These are phyloP conservation scores for Leptographium radiaticola DNA, from an alignment of 2,329 filamentous ascomycete genomes.

Conservation along the genomic window DNA sequence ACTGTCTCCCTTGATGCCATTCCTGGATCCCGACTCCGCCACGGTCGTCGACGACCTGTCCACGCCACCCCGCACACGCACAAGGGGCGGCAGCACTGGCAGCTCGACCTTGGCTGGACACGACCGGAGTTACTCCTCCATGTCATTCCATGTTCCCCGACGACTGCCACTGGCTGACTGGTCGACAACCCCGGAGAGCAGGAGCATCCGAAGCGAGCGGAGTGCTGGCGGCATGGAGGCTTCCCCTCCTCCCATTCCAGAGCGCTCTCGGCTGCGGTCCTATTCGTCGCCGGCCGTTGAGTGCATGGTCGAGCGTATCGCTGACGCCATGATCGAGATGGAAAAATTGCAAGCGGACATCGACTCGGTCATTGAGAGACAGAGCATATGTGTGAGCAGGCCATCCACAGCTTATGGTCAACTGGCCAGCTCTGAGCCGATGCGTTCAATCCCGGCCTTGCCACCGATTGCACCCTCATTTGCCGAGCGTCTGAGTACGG, in stretches of 20 bases:
- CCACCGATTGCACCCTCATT: conserved; percentile 46
- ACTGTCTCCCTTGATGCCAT: conserved; percentile 43
- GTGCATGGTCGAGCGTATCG: conserved; percentile 40
- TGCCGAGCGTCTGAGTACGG: conserved; percentile 38
- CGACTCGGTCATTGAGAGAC: conserved; percentile 45
- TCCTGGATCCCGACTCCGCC: conserved; percentile 27
- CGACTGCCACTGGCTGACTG: conserved; percentile 20
- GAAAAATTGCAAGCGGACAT: conserved; percentile 47
- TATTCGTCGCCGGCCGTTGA: conserved; percentile 35
- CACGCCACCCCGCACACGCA: conserved; percentile 26
- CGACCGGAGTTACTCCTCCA: conserved; percentile 34
- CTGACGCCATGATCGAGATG: conserved; percentile 43
- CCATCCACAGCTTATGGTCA: conserved; percentile 37
- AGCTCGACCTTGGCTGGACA: conserved; percentile 21
- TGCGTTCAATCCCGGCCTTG: conserved; percentile 44
- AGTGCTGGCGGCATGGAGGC: not conserved
- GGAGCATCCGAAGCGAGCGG: not conserved
- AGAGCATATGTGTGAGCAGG: conserved; percentile 41
- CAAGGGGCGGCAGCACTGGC: conserved; percentile 21
- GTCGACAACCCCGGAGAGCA: not conserved
- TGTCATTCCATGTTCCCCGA: conserved; percentile 43
- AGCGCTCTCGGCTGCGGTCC: conserved; percentile 30
- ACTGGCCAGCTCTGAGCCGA: conserved; percentile 24
- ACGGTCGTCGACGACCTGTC: conserved; percentile 10
- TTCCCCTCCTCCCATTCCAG: conserved; percentile 26